Evolutionary conservation across 805 yeast genomes (phyloP), one percentile per base, ranked within the genome.

Genomic region (Monosporozyma servazzii): DNA sequence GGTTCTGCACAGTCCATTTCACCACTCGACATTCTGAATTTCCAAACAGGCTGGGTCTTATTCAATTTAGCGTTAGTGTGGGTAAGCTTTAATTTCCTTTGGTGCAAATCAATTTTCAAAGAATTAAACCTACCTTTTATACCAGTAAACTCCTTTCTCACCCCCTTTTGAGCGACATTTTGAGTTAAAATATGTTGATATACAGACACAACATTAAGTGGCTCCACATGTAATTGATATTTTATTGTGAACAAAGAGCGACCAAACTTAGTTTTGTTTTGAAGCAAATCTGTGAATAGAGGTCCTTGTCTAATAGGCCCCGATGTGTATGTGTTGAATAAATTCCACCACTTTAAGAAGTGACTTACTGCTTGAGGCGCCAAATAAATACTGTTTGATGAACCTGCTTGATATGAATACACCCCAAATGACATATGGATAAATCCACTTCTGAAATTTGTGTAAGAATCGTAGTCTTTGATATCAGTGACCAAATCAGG

Each of bases 261-360:
- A 0, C 95, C 86, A 63, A 88, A 83, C 58, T 81, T 82, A 42
- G 72, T 74, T 5, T 65, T 61, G 40, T 76, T 80, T 52, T 74
- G 74, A 8, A 64, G 57, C 29, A 66, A 51, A 23, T 75, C 77
- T 0, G 79, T 77, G 67, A 87, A 89, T 36, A 90, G 64, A 1
- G 74, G 68, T 0, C 96, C 96, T 46, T 76, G 74, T 50, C 91
- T 73, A 23, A 88, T 75, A 0, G 96, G 96, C 11, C 91, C 76
- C 49, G 88, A 80, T 57, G 85, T 74, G 52, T 81, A 82, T n/a
- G 89, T 81, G 37, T 80, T 76, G 65, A 89, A 89, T 54, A 85
- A 73, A 36, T 71, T 68, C 95, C 96, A 88, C 97, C 97, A 90
- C 10, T 66, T 67, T 56, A 79, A 75, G 67, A 89, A 88, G 56